Percentiles rank a stretch among this genome's conserved stretches.
Evolutionary conservation across 331 rosid genomes (phyloP).

Genomic region (Phaseolus coccineus): DNA sequence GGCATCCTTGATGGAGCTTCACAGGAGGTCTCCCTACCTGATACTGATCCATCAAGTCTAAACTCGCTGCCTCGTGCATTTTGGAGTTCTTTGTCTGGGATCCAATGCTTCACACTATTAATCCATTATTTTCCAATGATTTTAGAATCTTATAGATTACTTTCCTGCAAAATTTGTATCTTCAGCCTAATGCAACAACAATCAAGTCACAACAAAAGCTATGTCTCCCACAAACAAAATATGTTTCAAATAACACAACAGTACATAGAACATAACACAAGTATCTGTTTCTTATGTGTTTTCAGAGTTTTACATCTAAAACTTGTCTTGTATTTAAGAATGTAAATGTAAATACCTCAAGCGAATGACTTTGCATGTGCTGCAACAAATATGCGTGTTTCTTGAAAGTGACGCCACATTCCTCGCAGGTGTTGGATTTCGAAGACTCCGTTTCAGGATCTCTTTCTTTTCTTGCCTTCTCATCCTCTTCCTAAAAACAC

Average conservation of each 20-base stretch:
- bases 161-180: conserved; percentile 65
- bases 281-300: neutral
- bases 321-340: too few species aligned
- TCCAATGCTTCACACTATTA: conserved; percentile 94
- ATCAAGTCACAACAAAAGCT: neutral
- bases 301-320: neutral
- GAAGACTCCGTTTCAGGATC: conserved; percentile 28
- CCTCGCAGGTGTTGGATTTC: conserved; percentile 62
- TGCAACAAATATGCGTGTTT: conserved; percentile 79
- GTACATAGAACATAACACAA: neutral
- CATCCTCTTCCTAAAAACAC: conserved; percentile 60
- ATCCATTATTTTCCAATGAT: conserved; percentile 48
- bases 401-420: conserved; percentile 74
- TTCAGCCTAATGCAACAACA: conserved; percentile 47
- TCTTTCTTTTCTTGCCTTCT: conserved; percentile 39
- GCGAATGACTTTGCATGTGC: conserved; percentile 85
- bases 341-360: conserved; percentile 61
- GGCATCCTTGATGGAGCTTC: conserved; percentile 96
- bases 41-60: conserved; percentile 86
- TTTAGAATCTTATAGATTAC: conserved; percentile 40
- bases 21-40: conserved; percentile 99
- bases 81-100: conserved; percentile 91
- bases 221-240: neutral
- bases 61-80: conserved; percentile 76
- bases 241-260: neutral